Base-by-base conservation (phyloP, 805 yeast species). In the Nakazawaea populi region DNA sequence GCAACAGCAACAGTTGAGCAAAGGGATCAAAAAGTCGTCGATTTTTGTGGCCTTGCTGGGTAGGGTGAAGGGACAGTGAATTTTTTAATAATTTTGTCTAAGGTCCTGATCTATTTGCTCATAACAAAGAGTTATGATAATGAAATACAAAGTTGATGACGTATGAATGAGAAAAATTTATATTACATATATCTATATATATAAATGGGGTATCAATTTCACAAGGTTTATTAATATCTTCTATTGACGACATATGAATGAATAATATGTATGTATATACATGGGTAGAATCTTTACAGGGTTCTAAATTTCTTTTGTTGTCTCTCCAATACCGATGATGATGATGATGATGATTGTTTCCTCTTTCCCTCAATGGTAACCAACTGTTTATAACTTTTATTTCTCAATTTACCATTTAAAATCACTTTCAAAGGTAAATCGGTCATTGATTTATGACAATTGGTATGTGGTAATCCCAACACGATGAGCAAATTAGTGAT, bases 381-480 rank as follows among this genome's bases (percentile, higher is more conserved):
- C 0, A 87, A 83, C 63, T 91, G 97, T 60, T 90, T 91, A 60
- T 85, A 85, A 54, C 91, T 81, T 59, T 80, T 79, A 31, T 76
- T 69, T 54, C 97, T 76, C 58, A 91, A 69, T 56, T 89, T 71
- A 1, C 96, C 97, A 56, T 79, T 86, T 35, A 86, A 69, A 44
- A 90, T 72, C 0, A 79, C 94, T 27, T 77, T 73, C 30, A 80
- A 76, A 0, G 96, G 82, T 56, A 76, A 76, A 39, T 75, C 78
- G 12, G 79, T 75, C 53, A 86, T 69, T 28, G 86, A 79, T 35
- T 75, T 75, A 32, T 79, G 73, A 24, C 90, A 82, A 44, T 85
- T 73, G 58, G 76, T 77, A 46, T 74, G 68, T 54, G 85, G 83
- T 42, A 94, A 74, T 0, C 96, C 97, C 57, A 92, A 70, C 8